Conservation (phyloP, 805 yeast genomes). For the Helenozyma rhizophorensis region DNA sequence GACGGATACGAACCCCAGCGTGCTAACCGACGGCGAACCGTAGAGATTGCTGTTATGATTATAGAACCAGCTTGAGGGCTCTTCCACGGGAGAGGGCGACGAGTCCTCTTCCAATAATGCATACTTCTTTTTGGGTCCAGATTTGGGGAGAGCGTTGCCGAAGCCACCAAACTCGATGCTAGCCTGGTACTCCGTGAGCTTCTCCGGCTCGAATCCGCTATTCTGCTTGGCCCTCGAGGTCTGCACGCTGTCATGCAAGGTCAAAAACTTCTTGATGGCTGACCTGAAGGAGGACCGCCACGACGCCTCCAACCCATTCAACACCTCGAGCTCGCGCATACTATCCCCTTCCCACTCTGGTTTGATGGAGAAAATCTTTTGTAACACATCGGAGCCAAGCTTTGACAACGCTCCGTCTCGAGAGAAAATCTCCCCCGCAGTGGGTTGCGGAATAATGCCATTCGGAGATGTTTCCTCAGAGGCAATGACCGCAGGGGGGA, state of each 20-base stretch:
- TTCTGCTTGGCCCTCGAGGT: slow-evolving; percentile 20
- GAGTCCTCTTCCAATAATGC: neutral
- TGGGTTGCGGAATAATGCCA: neutral
- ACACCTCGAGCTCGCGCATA: slow-evolving; percentile 20
- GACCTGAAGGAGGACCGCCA: slow-evolving; percentile 29
- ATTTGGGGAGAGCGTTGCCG: slow-evolving; percentile 23
- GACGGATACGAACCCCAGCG: neutral
- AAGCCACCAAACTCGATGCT: slow-evolving; percentile 38
- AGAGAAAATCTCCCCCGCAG: slow-evolving; percentile 17
- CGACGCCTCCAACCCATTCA: slow-evolving; percentile 22
- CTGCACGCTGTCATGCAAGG: slow-evolving; percentile 26
- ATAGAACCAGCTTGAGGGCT: neutral
- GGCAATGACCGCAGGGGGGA: neutral
- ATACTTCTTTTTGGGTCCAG: slow-evolving; percentile 1
- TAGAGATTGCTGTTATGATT: neutral
- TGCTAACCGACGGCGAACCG: slow-evolving; percentile 1
- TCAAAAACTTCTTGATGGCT: slow-evolving; percentile 27
- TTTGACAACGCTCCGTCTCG: slow-evolving; percentile 28
- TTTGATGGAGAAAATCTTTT: slow-evolving; percentile 19
- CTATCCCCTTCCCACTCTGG: slow-evolving; percentile 36
- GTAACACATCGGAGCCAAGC: slow-evolving; percentile 22
- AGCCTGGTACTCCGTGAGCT: slow-evolving; percentile 32
- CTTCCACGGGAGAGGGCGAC: neutral
- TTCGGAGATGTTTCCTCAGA: neutral
- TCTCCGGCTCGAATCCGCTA: slow-evolving; percentile 26